Percentiles rank a stretch among this genome's conserved stretches.
phyloP scores from a whole-genome alignment of 169 alveolate species.

The Plasmodium gallinaceum region DNA sequence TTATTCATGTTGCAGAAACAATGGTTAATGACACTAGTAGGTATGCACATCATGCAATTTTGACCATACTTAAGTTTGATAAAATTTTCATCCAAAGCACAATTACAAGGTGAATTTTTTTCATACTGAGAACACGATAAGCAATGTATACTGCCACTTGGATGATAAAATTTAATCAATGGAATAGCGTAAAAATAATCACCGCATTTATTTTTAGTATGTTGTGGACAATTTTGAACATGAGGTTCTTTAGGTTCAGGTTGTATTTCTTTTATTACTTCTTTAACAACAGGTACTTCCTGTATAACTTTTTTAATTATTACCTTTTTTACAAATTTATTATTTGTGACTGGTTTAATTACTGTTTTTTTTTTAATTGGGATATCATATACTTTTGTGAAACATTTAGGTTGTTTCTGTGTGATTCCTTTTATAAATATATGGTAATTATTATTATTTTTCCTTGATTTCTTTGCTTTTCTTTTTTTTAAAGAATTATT shows the following conservation, averaged over 20 bases:
- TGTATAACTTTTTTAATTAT: conserved; percentile 17
- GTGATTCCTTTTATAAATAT: conserved; percentile 23
- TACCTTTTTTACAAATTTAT: conserved; percentile 26
- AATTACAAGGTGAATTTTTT: conserved; percentile 13
- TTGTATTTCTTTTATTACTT: background rate
- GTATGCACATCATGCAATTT: conserved; percentile 40
- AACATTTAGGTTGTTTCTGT: background rate
- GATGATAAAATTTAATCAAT: conserved; percentile 32
- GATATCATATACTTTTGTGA: background rate
- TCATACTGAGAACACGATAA: conserved; percentile 42
- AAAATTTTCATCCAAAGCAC: conserved; percentile 19
- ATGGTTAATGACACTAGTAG: conserved; percentile 27
- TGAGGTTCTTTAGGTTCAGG: background rate
- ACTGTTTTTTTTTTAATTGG: conserved; percentile 12
- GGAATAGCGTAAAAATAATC: conserved; percentile 29
- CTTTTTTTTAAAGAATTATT: conserved; percentile 4
- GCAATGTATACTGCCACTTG: conserved; percentile 46
- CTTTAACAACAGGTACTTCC: conserved; percentile 3
- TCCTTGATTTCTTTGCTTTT: background rate
- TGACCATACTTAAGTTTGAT: conserved; percentile 29
- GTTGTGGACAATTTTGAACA: conserved; percentile 11
- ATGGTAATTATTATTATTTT: conserved; percentile 8
- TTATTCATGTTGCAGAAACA: conserved; percentile 6
- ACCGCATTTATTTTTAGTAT: conserved; percentile 19
- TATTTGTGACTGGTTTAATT: conserved; percentile 16